Evolutionary conservation across 495 filamentous ascomycete genomes (phyloP), one percentile per base, ranked within the genome.

Genomic region (Neurospora sp.): DNA sequence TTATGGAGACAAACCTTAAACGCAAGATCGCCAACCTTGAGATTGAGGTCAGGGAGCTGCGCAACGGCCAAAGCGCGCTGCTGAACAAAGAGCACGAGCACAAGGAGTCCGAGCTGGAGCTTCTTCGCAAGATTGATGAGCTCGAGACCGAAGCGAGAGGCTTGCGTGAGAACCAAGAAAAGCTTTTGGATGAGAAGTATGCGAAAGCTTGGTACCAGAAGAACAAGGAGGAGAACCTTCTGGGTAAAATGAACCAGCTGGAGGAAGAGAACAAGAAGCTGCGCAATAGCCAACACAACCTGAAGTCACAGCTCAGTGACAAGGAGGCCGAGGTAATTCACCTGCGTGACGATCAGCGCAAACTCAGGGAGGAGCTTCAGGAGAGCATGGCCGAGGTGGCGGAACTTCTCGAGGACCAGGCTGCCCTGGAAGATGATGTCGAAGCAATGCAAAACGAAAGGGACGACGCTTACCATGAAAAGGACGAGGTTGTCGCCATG

Each of bases 231-330:
- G 76, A 81, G 11, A 76, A 75, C 72, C 77, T 85, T 69, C 39
- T 77, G 41, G 74, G 79, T 70, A 83, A 81, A 79, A 75, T 85
- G 44, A 82, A 85, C 74, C 81, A 80, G 70, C 79, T 85, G 16
- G 81, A 84, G 76, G 78, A 78, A 72, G 83, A 85, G 74, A 76
- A 80, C 27, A 76, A 80, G 20, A 77, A 73, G 40, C 79, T 85
- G 40, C 82, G 79, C 54, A 77, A 78, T 48, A 79, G 76, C 69
- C 81, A 66, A 12, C 54, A 66, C 54, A 66, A 66, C 23, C 27
- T 66, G 27, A 66, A 81, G 42, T 75, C 75, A n/a, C 75, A 74
- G 42, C 75, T 81, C 37, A 75, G 46, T 35, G 54, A 66, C 54
- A 66, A 66, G 54, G 54, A 66, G 54, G 54, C 54, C 54, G 54